Evolutionary conservation across 1,284 basidiomycete genomes (phyloP), one percentile per base, ranked within the genome.

Genomic region (Pholiota adiposa): DNA sequence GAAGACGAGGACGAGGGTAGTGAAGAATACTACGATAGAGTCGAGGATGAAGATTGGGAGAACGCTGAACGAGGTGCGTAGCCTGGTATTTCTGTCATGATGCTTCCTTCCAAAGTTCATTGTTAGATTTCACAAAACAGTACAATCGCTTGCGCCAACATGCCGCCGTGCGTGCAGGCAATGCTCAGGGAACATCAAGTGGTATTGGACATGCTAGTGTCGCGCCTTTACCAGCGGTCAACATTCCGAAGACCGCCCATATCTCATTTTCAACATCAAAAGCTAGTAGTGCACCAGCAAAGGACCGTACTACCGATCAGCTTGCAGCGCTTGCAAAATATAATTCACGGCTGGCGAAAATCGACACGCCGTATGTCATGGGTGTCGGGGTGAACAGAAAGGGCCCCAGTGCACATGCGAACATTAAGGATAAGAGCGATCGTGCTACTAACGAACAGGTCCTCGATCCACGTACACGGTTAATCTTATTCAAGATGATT

Each of bases 381-480:
- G 92, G 92, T 44, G 91, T 92, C 0, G 87, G 91, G 6, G 85
- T 93, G 36, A 96, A 97, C 66, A 83, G 93, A 59, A 98, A 98
- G 72, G 93, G 93, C 1, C 93, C 93, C 0, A 90, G 87, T 61
- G 90, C 94, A 12, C 84, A 86, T 57, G 91, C 93, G 16, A 94
- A 96, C 69, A 77, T 86, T 69, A 96, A 97, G 75, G 96, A 98
- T 76, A 97, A 97, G 75, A 88, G 90, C 51, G 96, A 98, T 77
- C 84, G 96, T 46, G 96, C 96, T 9, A 98, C 96, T 11, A 94
- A 86, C 55, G 96, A 98, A 72, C 96, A 97, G 72, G 96, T 98
- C 0, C 81, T 98, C 21, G 96, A 98, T 74, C 90, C 93, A 11
- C 83, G 96, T 23, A 98, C 96, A 2, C 79, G 96, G 33, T 81